These are phyloP conservation scores for Boletus eberwhitei DNA, from an alignment of 768 basidiomycete species.

Conservation along the genomic window DNA sequence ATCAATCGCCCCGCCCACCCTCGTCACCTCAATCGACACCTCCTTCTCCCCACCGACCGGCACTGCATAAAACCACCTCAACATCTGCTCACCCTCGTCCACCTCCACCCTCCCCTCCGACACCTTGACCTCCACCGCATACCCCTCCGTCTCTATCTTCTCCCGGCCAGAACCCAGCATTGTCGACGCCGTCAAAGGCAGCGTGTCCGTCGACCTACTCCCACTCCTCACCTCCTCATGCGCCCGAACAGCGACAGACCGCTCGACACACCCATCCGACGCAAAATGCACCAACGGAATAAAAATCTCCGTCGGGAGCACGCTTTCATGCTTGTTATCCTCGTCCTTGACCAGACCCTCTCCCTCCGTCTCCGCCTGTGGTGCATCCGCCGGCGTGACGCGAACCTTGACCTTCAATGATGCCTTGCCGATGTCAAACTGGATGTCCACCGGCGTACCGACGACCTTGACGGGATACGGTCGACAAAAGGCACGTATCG, in stretches of 20 bases:
- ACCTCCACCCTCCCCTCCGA: constrained; percentile 48
- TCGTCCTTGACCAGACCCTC: constrained; percentile 4
- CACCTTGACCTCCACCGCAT: constrained; percentile 42
- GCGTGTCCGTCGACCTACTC: constrained; percentile 16
- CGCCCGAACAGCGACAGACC: constrained; percentile 7
- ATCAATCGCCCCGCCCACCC: constrained; percentile 41
- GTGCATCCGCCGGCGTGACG: constrained; percentile 58
- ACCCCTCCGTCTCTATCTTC: constrained; percentile 18
- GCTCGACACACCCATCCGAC: constrained; percentile 33
- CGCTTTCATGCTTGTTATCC: constrained; percentile 23
- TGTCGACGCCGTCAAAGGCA: constrained; percentile 3
- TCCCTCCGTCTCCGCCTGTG: background rate
- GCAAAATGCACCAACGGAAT: constrained; percentile 90
- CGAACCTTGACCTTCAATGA: constrained; percentile 65
- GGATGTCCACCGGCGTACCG: constrained; percentile 60
- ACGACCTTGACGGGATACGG: constrained; percentile 79
- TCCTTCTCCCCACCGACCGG: constrained; percentile 29
- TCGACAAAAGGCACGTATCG: constrained; percentile 77
- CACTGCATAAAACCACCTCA: constrained; percentile 48
- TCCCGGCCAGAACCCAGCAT: constrained; percentile 1
- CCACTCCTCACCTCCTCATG: background rate
- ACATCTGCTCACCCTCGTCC: constrained; percentile 46
- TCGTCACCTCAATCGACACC: constrained; percentile 40
- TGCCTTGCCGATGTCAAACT: constrained; percentile 73
- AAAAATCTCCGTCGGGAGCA: constrained; percentile 82